Percentiles rank a stretch among this genome's conserved stretches.
phyloP scores from a whole-genome alignment of 1,139 yeast genomes.

The Geotrichum cucujoidarum region DNA sequence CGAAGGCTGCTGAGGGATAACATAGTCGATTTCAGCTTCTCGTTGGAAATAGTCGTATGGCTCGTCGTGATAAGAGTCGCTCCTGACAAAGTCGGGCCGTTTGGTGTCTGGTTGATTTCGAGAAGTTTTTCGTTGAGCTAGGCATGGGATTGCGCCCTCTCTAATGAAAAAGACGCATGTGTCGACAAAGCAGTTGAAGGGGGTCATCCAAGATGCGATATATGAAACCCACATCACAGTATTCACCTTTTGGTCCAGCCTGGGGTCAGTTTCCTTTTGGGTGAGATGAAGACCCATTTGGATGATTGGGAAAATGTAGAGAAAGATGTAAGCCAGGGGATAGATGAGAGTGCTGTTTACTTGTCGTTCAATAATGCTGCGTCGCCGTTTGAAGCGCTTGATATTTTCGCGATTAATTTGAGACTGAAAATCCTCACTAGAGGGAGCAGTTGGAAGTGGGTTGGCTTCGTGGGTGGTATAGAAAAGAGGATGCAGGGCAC shows the following conservation, averaged over 20 bases:
- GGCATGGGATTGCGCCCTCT: conserved; percentile 40
- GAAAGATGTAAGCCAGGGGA: conserved; percentile 71
- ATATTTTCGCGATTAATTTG: conserved; percentile 46
- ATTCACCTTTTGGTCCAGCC: conserved; percentile 22
- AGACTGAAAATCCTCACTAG: conserved; percentile 43
- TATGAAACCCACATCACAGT: conserved; percentile 63
- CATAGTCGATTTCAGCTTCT: conserved; percentile 14
- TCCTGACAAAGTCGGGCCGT: neutral
- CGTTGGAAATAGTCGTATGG: conserved; percentile 1
- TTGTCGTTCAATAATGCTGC: conserved; percentile 66
- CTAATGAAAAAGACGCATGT: conserved; percentile 68
- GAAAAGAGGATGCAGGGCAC: conserved; percentile 2
- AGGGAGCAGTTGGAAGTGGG: neutral
- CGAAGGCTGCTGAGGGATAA: neutral
- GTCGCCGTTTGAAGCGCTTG: conserved; percentile 54
- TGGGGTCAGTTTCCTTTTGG: conserved; percentile 9
- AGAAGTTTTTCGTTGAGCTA: neutral
- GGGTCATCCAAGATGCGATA: conserved; percentile 70
- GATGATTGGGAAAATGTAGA: conserved; percentile 82
- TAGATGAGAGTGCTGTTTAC: conserved; percentile 76
- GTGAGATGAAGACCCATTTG: conserved; percentile 56
- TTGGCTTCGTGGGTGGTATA: neutral
- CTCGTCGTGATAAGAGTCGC: neutral
- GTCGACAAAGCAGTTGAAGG: conserved; percentile 75
- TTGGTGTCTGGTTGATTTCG: neutral